Base-by-base conservation (phyloP, 2,329 filamentous ascomycete species). In the Sclerotinia nivalis region DNA sequence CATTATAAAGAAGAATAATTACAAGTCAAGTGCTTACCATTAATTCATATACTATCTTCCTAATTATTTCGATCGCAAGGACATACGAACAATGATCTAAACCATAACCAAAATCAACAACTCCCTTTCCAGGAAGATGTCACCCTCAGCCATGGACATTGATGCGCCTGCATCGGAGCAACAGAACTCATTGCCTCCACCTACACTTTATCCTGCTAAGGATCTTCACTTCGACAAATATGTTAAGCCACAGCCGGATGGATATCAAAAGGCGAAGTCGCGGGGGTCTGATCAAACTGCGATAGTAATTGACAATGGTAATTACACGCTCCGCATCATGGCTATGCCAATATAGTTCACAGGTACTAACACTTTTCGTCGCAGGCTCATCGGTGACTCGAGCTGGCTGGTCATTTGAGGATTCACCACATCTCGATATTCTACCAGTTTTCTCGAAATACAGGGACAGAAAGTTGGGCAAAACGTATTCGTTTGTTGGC, bases 221-320 rank as follows among this genome's bases (percentile, higher is more conserved):
- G 89, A 91, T 77, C 85, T 83, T 70, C 84, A 82, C 72, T 90
- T 89, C 76, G 87, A 89, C 72, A 84, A 84, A 71, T 84, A 81
- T 69, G 81, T 86, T 50, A 80, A 83, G 43, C 81, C 85, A 2
- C 83, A 87, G 75, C 82, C 84, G 12, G 90, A 95, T 76, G 92
- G 91, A 61, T 93, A 91, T 77, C 70, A 60, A 20, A 70, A 74
- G 74, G 94, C 92, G 71, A 85, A 87, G 65, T 82, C 87, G 69
- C 79, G 78, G 31, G 82, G 85, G 28, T 80, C 84, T 22, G 85
- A 83, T 70, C 82, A 83, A 59, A 91, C 89, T 66, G 93, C 93
- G 65, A 97, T 99, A 77, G 92, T 99, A 72, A 98, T 99, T 78
- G 96, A 99, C 83, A 97, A 97, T 91, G 96, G 94, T 96, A 82